phyloP scores from a whole-genome alignment of 768 basidiomycete genomes.

The Exsudoporus frostii region DNA sequence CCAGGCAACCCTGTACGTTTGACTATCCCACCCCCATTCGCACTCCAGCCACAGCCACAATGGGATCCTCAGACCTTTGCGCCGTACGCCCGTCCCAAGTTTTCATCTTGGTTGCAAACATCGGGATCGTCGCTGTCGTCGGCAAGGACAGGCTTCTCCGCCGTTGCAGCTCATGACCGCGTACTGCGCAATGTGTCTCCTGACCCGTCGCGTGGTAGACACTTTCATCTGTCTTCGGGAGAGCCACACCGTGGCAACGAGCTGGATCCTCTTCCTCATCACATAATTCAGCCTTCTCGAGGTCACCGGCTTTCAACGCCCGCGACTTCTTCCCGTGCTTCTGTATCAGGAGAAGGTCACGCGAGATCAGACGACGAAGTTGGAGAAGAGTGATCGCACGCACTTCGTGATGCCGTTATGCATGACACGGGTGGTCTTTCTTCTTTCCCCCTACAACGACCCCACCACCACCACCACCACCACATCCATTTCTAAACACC shows the following conservation, averaged over 20 bases:
- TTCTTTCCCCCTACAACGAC: background rate
- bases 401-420: conserved; percentile 17
- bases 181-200: background rate
- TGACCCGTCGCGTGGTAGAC: conserved; percentile 10
- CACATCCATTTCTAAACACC: background rate
- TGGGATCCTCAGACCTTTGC: conserved; percentile 52
- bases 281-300: conserved; percentile 19
- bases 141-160: conserved; percentile 21
- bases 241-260: conserved; percentile 11
- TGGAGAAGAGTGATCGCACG: conserved; percentile 14
- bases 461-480: background rate
- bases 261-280: conserved; percentile 16
- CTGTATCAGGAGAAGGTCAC: conserved; percentile 13
- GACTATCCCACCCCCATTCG: conserved; percentile 53
- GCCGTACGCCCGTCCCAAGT: conserved; percentile 36
- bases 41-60: conserved; percentile 63
- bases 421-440: background rate
- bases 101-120: conserved; percentile 33
- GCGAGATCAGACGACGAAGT: conserved; percentile 20
- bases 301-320: conserved; percentile 12
- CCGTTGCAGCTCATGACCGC: conserved; percentile 17
- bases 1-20: conserved; percentile 6
- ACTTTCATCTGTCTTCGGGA: conserved; percentile 10
- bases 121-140: conserved; percentile 37
- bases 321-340: conserved; percentile 10